phyloP scores from a whole-genome alignment of 202 grass and related monocot species.

The Hordeum pubiflorum region DNA sequence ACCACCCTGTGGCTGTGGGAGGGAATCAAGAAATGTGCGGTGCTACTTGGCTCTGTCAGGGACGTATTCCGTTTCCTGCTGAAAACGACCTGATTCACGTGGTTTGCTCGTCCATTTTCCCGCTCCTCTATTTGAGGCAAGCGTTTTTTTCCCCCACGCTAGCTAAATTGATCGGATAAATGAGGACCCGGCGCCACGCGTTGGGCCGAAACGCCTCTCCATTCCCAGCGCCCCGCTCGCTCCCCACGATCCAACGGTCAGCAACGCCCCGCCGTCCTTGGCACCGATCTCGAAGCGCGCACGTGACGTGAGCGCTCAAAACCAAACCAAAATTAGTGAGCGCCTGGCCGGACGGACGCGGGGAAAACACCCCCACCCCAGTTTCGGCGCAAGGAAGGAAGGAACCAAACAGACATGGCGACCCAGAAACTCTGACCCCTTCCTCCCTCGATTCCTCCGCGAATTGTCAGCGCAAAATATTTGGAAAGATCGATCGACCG shows the following conservation, averaged over 20 bases:
- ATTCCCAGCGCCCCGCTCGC: not conserved
- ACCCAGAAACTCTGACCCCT: not conserved
- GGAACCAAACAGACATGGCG: not conserved
- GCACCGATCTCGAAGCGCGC: not conserved
- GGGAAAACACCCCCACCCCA: not conserved
- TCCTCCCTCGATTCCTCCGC: not conserved
- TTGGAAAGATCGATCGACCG: not conserved
- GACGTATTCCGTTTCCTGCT: not conserved
- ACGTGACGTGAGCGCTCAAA: not conserved
- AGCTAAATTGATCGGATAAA: not conserved
- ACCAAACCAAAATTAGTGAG: not conserved
- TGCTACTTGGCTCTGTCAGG: not conserved
- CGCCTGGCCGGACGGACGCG: not conserved
- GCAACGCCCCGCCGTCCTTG: no score
- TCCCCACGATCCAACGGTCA: not conserved
- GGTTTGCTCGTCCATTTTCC: not conserved
- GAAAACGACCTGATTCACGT: not conserved
- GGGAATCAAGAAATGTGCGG: conserved; percentile 3
- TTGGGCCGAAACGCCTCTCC: not conserved
- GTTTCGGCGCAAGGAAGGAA: not conserved
- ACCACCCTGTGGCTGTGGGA: no score
- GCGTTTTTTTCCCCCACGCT: not conserved
- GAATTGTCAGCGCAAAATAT: not conserved
- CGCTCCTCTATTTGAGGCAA: not conserved
- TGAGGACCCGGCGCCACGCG: not conserved